Evolutionary conservation across 2,329 filamentous ascomycete species (phyloP).

Genomic region (Aureobasidium mangrovei): DNA sequence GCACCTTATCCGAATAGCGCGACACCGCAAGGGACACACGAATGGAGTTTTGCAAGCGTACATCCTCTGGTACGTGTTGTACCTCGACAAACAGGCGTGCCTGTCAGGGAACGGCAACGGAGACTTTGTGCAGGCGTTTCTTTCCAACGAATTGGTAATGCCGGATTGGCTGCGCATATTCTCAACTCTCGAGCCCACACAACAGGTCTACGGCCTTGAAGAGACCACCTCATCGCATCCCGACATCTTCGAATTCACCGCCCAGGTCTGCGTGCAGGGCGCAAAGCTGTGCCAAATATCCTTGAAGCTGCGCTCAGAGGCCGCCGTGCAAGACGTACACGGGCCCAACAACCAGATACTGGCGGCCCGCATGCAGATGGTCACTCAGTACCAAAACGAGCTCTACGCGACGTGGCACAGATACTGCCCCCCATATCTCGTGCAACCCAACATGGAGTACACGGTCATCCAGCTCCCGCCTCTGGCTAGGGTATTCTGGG

Average conservation of each 20-base stretch:
- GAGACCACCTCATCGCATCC: slow-evolving; percentile 19
- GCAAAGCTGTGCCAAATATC: slow-evolving; percentile 38
- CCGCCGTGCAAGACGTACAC: slow-evolving; percentile 9
- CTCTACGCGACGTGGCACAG: slow-evolving; percentile 23
- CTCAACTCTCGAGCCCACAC: background rate
- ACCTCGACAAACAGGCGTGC: slow-evolving; percentile 48
- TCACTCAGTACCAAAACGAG: slow-evolving; percentile 23
- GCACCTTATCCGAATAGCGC: slow-evolving; percentile 42
- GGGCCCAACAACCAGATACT: slow-evolving; percentile 4
- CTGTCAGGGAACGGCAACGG: slow-evolving; percentile 26
- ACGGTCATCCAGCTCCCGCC: slow-evolving; percentile 26
- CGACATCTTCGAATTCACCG: slow-evolving; percentile 36
- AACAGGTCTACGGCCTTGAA: background rate
- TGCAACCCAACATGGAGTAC: slow-evolving; percentile 16
- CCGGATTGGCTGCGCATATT: slow-evolving; percentile 7
- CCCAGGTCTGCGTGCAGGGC: slow-evolving; percentile 37
- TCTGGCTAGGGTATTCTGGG: slow-evolving; percentile 26
- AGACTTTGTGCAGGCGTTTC: background rate
- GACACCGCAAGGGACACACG: slow-evolving; percentile 31
- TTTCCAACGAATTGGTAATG: slow-evolving; percentile 13
- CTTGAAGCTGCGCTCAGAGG: slow-evolving; percentile 32
- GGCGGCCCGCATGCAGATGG: slow-evolving; percentile 19
- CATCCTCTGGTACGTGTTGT: slow-evolving; percentile 46
- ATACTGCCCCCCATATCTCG: slow-evolving; percentile 22
- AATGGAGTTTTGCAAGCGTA: slow-evolving; percentile 40